Base-by-base conservation (phyloP, 352 stramenopile species). In the Globisporangium viniferum region DNA sequence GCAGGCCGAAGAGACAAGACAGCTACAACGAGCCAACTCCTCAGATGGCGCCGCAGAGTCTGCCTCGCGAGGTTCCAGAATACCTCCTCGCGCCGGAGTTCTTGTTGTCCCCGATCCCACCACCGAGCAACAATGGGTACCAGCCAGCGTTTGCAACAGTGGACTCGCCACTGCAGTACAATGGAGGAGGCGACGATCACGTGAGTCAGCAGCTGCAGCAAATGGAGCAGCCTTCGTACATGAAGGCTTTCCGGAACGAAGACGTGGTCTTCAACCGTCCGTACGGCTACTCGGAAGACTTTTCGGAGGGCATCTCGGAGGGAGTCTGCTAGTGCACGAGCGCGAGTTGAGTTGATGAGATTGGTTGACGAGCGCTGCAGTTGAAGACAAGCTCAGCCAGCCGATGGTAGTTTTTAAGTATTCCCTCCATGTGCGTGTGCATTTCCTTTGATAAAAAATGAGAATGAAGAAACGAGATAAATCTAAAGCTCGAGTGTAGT, bases 251-350 rank as follows among this genome's bases (percentile, higher is more conserved):
- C 53, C 73, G 80, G 57, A 82, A 73, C 61, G 81, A 89, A 35
- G 81, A 91, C 51, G 68, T 91, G 64, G 65, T 86, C 20, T 94
- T 92, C 67, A 78, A 72, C 14, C 84, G 84, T 51, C 74, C 78
- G 68, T 82, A 79, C 54, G 85, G 84, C 49, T 81, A 88, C 54
- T 94, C 86, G 20, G 84, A 93, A 62, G 86, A 94, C 59, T 79
- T 90, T 48, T 88, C 79, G 6, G 86, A 93, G 60, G 81, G 84
- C 3, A 66, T 94, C 51, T 90, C 84, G 39, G 86, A 94, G 74
- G 86, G 86, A 63, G 86, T 94, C 63, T 94, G 86, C 79, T 94
- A 70, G 51, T 56, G 46, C 48, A 27, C 9, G 33, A 64, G 35
- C 44, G 49, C 65, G 67, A 35, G 60, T 14, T 41, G 22, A 27